phyloP scores from a whole-genome alignment of 495 filamentous ascomycete genomes.

The Xylaria venustula region DNA sequence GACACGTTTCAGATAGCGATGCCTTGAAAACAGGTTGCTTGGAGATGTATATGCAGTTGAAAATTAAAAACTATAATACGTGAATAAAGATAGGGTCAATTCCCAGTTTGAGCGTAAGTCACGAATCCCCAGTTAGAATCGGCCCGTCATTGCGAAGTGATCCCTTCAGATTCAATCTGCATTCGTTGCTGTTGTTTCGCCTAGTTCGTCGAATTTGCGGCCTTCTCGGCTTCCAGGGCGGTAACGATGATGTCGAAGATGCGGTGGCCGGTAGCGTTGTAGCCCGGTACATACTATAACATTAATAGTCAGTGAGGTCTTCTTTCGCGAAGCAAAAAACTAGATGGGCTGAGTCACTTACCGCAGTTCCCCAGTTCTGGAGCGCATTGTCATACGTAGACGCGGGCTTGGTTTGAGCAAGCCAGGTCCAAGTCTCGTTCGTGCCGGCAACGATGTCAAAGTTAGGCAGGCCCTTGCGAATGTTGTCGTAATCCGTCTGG shows the following conservation, averaged over 20 bases:
- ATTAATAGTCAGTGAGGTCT: conserved; percentile 8
- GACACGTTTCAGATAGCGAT: too few relatives aligned
- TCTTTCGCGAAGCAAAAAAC: not conserved
- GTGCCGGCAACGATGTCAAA: not conserved
- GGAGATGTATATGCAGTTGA: not conserved
- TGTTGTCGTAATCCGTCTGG: conserved; percentile 11
- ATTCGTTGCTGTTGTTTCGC: too few relatives aligned
- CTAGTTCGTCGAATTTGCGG: too few relatives aligned
- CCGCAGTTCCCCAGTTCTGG: conserved; percentile 9
- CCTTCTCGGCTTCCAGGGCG: too few relatives aligned
- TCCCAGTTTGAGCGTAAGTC: not conserved
- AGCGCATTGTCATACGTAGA: conserved; percentile 15
- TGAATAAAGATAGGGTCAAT: not conserved
- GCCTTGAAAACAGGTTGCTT: too few relatives aligned
- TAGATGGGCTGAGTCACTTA: not conserved
- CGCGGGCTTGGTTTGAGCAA: conserved; percentile 16
- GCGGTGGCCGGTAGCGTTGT: conserved; percentile 25
- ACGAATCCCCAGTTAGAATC: too few relatives aligned
- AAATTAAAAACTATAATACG: conserved; percentile 10
- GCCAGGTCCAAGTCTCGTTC: conserved; percentile 15
- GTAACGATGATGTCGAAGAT: conserved; percentile 20
- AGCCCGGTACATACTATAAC: conserved; percentile 22
- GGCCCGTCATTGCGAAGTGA: too few relatives aligned
- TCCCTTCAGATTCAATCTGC: too few relatives aligned
- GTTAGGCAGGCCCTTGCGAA: conserved; percentile 15